phyloP scores from a whole-genome alignment of 805 yeast species.

The Kodamaea laetipori region DNA sequence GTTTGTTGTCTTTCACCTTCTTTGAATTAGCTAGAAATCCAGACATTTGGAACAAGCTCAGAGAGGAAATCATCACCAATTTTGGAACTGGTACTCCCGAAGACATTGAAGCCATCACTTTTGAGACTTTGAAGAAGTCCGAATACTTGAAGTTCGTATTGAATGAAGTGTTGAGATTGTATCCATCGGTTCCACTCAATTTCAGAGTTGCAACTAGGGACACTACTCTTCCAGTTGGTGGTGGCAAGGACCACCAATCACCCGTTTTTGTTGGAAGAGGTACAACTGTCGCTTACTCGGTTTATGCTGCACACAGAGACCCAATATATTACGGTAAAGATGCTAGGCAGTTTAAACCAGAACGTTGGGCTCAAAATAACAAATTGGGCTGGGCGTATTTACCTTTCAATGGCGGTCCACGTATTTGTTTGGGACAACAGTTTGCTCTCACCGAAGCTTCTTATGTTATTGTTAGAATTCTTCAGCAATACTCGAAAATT shows the following conservation, averaged over 20 bases:
- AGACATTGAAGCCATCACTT: constrained; percentile 24
- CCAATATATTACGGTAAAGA: constrained; percentile 26
- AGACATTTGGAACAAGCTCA: constrained; percentile 22
- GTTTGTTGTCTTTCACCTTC: constrained; percentile 28
- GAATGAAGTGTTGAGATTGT: constrained; percentile 29
- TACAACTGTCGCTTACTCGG: constrained; percentile 23
- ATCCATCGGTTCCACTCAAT: constrained; percentile 31
- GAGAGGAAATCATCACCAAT: constrained; percentile 20
- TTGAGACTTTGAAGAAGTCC: constrained; percentile 28
- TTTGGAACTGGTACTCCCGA: constrained; percentile 26
- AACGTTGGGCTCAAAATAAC: constrained; percentile 23
- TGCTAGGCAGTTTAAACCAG: constrained; percentile 25
- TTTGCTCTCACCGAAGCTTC: constrained; percentile 33
- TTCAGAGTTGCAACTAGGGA: constrained; percentile 28
- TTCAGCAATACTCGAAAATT: constrained; percentile 26
- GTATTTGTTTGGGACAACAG: constrained; percentile 34
- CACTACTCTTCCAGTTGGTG: constrained; percentile 29
- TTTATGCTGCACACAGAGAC: constrained; percentile 47
- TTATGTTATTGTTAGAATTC: constrained; percentile 25
- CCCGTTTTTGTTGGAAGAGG: constrained; percentile 26
- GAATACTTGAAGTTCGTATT: constrained; percentile 29
- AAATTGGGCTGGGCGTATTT: constrained; percentile 31
- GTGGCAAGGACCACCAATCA: constrained; percentile 23
- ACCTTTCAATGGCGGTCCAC: constrained; percentile 33
- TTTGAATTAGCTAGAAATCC: constrained; percentile 29